These are phyloP conservation scores for Botrytis pseudocinerea DNA, from an alignment of 2,329 filamentous ascomycete species.

Conservation along the genomic window DNA sequence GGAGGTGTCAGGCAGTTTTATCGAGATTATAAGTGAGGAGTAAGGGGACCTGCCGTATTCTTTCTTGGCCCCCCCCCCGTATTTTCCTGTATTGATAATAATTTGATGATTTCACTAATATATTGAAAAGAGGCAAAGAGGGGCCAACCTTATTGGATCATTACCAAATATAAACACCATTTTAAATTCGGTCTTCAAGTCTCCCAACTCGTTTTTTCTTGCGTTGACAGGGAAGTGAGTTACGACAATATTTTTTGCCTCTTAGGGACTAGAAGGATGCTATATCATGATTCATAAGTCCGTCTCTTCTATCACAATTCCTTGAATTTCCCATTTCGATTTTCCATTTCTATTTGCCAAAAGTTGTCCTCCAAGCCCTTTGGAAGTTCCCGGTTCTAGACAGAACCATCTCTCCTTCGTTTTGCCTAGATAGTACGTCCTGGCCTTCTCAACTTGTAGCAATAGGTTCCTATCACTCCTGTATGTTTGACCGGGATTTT, in stretches of 20 bases:
- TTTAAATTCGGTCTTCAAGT: not conserved
- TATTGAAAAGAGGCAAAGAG: slow-evolving; percentile 9
- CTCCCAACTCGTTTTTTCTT: too few relatives aligned
- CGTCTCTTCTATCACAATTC: not conserved
- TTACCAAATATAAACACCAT: slow-evolving; percentile 5
- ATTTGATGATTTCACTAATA: not conserved
- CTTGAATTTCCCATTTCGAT: not conserved
- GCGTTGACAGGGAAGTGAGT: not conserved
- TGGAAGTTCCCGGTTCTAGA: not conserved
- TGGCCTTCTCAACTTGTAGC: not conserved
- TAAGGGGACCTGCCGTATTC: not conserved
- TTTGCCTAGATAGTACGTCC: not conserved
- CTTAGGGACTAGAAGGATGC: not conserved
- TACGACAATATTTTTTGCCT: not conserved
- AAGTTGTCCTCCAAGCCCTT: not conserved
- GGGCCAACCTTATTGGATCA: slow-evolving; percentile 1
- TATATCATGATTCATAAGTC: not conserved
- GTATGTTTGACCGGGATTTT: slow-evolving; percentile 13
- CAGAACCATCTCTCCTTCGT: not conserved
- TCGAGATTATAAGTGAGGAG: slow-evolving; percentile 1
- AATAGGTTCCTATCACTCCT: not conserved
- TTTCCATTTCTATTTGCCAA: not conserved
- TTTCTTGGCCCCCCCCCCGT: not conserved
- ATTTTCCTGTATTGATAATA: not conserved
- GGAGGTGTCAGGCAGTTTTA: not conserved